Evolutionary conservation across 352 stramenopile species (phyloP), one percentile per base, ranked within the genome.

Genomic region (Plasmopara muralis): DNA sequence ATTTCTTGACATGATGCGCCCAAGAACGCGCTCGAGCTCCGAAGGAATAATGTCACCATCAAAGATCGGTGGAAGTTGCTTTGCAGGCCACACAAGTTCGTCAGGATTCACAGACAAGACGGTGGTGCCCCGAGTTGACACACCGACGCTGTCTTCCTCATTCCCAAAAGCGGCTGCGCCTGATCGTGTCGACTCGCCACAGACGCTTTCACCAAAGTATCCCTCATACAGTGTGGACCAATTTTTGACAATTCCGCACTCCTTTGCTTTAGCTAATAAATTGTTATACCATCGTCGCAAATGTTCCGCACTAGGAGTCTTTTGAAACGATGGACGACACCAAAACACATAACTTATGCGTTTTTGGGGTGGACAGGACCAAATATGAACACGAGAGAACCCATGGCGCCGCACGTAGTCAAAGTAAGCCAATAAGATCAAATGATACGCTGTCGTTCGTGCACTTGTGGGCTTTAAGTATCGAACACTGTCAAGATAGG

Each of bases 321-420:
- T 87, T 68, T 99, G 96, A 60, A 98, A 96, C 12, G 70, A 45
- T 13, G 95, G 95, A 40, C 98, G 95, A 60, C 91, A 97, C 85
- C 95, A 98, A 72, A 98, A 99, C 43, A 99, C 96, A 65, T 98
- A 99, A 48, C 92, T 97, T 64, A 98, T 97, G 15, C 95, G 95
- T 47, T 95, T 88, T 53, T 89, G 76, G 35, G 96, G 83, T 43
- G 84, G 84, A 57, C 95, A 99, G 34, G 89, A 94, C 96, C 96
- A 99, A 40, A 99, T 98, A 61, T 98, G 93, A 43, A 96, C 91
- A 30, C 84, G 86, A 29, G 94, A 83, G 64, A 98, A 98, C 16
- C 95, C 96, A 40, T 95, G 78, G n/a, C 72, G 70, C n/a, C 89
- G 87, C 18, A 96, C 75, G 55, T 95, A 98, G 48, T 96, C 89